A percentile compares a stretch with the other conserved stretches of the same genome.
Conservation (phyloP, 2,329 filamentous ascomycete species). For the Plenodomus lindquistii region DNA sequence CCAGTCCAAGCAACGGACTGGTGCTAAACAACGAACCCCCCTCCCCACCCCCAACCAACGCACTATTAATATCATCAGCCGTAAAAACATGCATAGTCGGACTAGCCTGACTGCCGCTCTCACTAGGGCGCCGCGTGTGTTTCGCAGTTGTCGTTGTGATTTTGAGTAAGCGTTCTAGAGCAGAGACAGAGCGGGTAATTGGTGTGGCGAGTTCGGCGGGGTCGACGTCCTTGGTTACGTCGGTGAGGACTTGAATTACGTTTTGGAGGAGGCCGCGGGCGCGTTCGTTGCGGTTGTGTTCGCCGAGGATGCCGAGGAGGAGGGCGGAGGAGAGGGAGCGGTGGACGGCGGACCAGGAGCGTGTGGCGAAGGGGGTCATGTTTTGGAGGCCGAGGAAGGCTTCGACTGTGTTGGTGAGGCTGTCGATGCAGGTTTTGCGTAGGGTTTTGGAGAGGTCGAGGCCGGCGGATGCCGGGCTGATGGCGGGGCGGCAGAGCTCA, state of each 20-base stretch:
- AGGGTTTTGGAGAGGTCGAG: conserved; percentile 53
- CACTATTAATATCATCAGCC: conserved; percentile 44
- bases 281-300: conserved; percentile 50
- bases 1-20: conserved; percentile 41
- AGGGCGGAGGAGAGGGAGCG: conserved; percentile 51
- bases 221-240: conserved; percentile 53
- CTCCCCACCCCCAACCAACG: conserved; percentile 38
- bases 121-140: conserved; percentile 27
- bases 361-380: conserved; percentile 51
- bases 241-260: conserved; percentile 51
- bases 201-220: conserved; percentile 54
- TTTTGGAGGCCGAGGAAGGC: conserved; percentile 63
- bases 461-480: conserved; percentile 56
- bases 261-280: conserved; percentile 51
- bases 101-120: conserved; percentile 36
- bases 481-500: conserved; percentile 64
- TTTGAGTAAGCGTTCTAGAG: conserved; percentile 49
- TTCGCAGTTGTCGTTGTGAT: conserved; percentile 20
- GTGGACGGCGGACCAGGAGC: conserved; percentile 50
- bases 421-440: conserved; percentile 59
- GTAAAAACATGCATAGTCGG: conserved; percentile 39
- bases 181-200: conserved; percentile 52
- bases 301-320: conserved; percentile 51
- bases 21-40: conserved; percentile 33
- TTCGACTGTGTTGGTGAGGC: conserved; percentile 61